These are phyloP conservation scores for Coemansia sp. DNA, from an alignment of 192 early-diverging fungal genomes.

Conservation along the genomic window DNA sequence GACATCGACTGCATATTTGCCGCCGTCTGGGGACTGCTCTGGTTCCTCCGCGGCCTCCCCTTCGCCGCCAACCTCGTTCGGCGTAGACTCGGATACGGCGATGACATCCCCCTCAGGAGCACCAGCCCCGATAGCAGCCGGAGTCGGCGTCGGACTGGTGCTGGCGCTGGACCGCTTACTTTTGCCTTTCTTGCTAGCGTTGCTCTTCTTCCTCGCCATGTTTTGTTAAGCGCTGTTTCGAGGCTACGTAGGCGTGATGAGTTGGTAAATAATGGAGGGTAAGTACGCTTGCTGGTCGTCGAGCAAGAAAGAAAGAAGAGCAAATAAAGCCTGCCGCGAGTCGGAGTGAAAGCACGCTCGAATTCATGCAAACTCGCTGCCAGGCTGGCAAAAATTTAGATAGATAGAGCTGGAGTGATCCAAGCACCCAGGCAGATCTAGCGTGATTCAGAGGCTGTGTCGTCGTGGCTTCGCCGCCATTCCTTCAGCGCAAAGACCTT, in stretches of 20 bases:
- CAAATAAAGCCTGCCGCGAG: too few relatives aligned
- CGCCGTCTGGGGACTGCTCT: background rate
- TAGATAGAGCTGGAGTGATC: too few relatives aligned
- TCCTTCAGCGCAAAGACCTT: too few relatives aligned
- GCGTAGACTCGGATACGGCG: background rate
- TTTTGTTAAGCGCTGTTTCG: background rate
- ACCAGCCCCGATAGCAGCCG: conserved; percentile 7
- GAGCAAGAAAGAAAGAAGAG: background rate
- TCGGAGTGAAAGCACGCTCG: too few relatives aligned
- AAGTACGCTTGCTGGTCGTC: too few relatives aligned
- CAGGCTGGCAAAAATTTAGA: background rate
- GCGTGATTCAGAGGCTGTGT: background rate
- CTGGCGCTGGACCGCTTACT: conserved; percentile 28
- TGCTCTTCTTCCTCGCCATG: conserved; percentile 44
- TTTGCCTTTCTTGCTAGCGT: conserved; percentile 23
- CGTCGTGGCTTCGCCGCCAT: too few relatives aligned
- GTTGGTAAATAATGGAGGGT: too few relatives aligned
- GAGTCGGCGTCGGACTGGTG: conserved; percentile 23
- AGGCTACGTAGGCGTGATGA: too few relatives aligned
- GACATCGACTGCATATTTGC: conserved; percentile 15
- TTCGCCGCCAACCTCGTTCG: background rate
- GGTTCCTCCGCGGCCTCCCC: background rate
- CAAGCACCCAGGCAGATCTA: background rate
- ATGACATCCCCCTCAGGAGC: background rate
- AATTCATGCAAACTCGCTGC: background rate